Conservation (phyloP, 345 rosid species). For the Eucalyptus paniculata region DNA sequence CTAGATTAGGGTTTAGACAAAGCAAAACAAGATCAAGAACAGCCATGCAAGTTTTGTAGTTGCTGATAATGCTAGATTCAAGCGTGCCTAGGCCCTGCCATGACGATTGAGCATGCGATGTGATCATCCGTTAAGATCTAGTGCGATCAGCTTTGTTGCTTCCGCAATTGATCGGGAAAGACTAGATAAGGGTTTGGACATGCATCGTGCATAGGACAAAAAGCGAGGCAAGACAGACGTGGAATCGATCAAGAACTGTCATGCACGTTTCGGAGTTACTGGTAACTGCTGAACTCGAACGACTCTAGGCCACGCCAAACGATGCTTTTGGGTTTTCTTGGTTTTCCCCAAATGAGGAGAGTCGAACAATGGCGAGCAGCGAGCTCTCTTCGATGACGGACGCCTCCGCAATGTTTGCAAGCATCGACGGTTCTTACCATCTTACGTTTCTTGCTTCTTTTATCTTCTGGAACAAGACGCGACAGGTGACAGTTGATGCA, state of each 20-base stretch:
- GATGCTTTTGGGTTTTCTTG: background rate
- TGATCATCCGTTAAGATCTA: background rate
- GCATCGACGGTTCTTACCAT: background rate
- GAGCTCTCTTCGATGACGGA: background rate
- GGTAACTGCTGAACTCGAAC: background rate
- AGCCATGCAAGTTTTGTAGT: too few relatives aligned
- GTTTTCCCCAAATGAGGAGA: background rate
- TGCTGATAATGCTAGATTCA: too few relatives aligned
- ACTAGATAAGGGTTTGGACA: background rate
- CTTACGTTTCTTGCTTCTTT: background rate
- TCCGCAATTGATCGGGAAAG: background rate
- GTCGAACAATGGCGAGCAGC: background rate
- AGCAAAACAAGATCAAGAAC: too few relatives aligned
- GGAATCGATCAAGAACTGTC: background rate
- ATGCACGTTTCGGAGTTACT: background rate
- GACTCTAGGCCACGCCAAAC: background rate
- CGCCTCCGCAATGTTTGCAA: background rate
- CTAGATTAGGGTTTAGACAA: too few relatives aligned
- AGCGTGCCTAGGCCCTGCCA: fast-evolving
- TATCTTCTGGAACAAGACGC: background rate
- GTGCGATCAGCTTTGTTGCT: background rate
- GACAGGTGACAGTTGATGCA: background rate
- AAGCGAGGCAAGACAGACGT: background rate
- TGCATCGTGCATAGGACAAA: background rate
- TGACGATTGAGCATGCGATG: fast-evolving